phyloP scores from a whole-genome alignment of 495 filamentous ascomycete species.

The Podospora conica region DNA sequence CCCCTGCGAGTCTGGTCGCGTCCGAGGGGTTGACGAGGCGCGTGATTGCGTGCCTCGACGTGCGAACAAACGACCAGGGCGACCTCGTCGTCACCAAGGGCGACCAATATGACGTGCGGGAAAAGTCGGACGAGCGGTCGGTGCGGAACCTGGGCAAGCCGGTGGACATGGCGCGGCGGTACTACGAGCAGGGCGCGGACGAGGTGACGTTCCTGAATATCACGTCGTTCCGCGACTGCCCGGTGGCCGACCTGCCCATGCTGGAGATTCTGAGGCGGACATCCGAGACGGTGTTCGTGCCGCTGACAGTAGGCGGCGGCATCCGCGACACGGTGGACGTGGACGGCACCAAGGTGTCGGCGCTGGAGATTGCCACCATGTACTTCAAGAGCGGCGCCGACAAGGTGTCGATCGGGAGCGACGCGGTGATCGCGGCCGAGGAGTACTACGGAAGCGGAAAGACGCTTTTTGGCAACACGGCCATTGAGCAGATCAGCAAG shows the following conservation, averaged over 20 bases:
- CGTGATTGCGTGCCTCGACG: conserved; percentile 93
- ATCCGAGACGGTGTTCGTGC: conserved; percentile 93
- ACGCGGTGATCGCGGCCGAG: conserved; percentile 87
- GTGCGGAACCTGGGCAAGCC: conserved; percentile 95
- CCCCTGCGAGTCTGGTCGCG: conserved; percentile 10
- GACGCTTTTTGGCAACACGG: conserved; percentile 68
- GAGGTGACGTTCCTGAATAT: conserved; percentile 98
- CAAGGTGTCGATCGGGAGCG: conserved; percentile 95
- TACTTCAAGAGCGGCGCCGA: conserved; percentile 99
- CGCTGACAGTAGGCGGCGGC: conserved; percentile 89
- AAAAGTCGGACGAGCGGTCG: conserved; percentile 67
- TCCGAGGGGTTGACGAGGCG: conserved; percentile 72
- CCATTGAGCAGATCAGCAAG: conserved; percentile 87
- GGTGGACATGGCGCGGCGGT: conserved; percentile 85
- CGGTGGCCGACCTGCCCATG: conserved; percentile 88
- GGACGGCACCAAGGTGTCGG: conserved; percentile 79
- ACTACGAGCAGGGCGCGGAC: conserved; percentile 95
- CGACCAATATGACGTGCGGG: conserved; percentile 99
- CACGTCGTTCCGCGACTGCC: conserved; percentile 92
- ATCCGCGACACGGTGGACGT: conserved; percentile 86
- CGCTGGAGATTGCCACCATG: conserved; percentile 87
- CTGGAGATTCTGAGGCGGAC: conserved; percentile 82
- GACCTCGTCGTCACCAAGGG: conserved; percentile 97
- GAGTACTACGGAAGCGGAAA: conserved; percentile 69
- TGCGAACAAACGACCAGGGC: conserved; percentile 90